Evolutionary conservation across 306 rosid species (phyloP), one percentile per base, ranked within the genome.

Genomic region (Hippophae tibetana): DNA sequence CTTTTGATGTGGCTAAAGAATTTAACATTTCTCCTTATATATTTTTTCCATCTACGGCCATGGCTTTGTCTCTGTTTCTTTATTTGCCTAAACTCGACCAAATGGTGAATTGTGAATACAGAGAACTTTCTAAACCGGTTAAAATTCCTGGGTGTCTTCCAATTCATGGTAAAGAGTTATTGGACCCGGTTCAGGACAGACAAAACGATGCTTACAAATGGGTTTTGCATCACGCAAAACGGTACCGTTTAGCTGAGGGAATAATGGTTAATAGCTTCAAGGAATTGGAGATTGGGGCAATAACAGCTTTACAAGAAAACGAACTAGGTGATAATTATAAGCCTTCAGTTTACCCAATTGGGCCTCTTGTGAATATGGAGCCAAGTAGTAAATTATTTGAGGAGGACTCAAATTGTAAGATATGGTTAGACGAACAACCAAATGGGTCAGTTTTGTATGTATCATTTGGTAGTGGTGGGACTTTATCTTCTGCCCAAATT

Each of bases 151-250:
- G 96, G 0, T 80, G 79, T 3, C n/a, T 65, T 1, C 83, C 88
- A 3, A 52, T 85, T 61, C 80, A 65, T 0, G 96, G 88, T 0
- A 66, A 57, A 42, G 86, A 88, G 5, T 11, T 88, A 8, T 4
- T 74, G 6, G 84, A 82, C 54, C 88, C 88, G 50, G 49, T 67
- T 65, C 96, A 82, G 49, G 89, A 88, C 31, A 54, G 94, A 43
- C 76, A 63, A 0, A 27, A 79, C 51, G 94, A 88, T 0, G 84
- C 83, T 12, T 88, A 85, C 52, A 78, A 52, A 40, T 78, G 76
- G 66, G 2, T 63, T 8, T 77, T 88, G 10, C 60, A 81, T 58
- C 82, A 85, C 10, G 2, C 53, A 5, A 80, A 70, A 41, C 70
- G 86, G 38, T 81, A 70, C 48, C 43, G 3, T 2, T 9, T 70